Base-by-base conservation (phyloP, 495 filamentous ascomycete species). In the Penicillium roqueforti region DNA sequence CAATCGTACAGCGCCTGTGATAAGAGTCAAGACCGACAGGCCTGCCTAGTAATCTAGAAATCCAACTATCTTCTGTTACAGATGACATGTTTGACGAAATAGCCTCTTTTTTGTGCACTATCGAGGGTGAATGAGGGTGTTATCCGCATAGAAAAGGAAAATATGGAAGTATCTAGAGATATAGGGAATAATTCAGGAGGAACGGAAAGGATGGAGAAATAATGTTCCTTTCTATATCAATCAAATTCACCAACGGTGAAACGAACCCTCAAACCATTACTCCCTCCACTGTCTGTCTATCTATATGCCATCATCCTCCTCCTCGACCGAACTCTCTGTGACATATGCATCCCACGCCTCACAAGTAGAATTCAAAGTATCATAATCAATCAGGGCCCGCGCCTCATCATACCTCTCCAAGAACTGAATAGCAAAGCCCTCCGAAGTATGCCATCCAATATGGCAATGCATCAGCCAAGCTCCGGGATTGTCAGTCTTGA, bases 401-500 rank as follows among this genome's bases (percentile, higher is more conserved):
- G 59, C 58, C 57, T 65, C 60, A 25, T 38, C 45, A 29, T 61
- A 53, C 18, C 39, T 80, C 53, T 80, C 76, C 3, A 79, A 52
- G 58, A 79, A 76, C 57, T 39, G 37, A 6, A 39, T 8, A 6
- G 37, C 37, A 6, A 39, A 18, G 2, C 77, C 76, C 39, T 71
- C 62, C 38, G 59, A 48, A 8, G 68, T 66, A 57, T 79, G 75
- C 70, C 72, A 78, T n/a, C 71, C 76, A 53, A 80, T 74, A 59
- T 83, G 78, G 55, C 76, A 80, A 58, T 80, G 76, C 61, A 80
- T 70, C 7, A 80, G 51, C 76, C 79, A 81, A 19, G 68, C 72
- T 1, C 76, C 78, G 3, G 77, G 80, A 43, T 76, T 76, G 59
- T 79, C 64, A 14, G 78, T 39, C 37, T 11, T 66, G 60, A 84